Conservation (phyloP, 2,329 filamentous ascomycete genomes). For the Neospermospora avenae region DNA sequence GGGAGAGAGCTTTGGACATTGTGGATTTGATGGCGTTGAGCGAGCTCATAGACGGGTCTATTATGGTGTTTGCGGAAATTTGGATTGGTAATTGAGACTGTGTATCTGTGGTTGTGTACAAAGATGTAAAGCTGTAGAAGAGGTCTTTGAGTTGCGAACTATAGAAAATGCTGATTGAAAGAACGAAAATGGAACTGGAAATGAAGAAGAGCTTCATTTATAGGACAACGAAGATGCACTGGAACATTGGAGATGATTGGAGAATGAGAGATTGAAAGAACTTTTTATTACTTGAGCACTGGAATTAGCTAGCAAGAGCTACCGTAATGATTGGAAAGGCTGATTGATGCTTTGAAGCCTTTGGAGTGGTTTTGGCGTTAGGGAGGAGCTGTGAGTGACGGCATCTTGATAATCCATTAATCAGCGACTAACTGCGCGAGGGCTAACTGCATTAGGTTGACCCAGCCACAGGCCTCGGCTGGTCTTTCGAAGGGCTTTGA, state of each 20-base stretch:
- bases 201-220: conserved; percentile 36
- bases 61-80: conserved; percentile 6
- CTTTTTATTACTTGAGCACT: conserved; percentile 21
- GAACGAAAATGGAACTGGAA: conserved; percentile 33
- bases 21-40: conserved; percentile 38
- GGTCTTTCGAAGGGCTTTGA: background rate
- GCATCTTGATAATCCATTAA: conserved; percentile 6
- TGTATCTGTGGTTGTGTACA: background rate
- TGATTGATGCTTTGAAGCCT: background rate
- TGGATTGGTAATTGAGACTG: background rate
- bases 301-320: conserved; percentile 21
- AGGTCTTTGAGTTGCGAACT: conserved; percentile 27
- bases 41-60: conserved; percentile 25
- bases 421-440: conserved; percentile 4
- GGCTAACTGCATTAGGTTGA: background rate
- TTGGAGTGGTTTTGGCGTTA: background rate
- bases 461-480: background rate
- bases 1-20: conserved; percentile 61
- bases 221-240: conserved; percentile 21
- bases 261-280: conserved; percentile 24
- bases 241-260: conserved; percentile 29
- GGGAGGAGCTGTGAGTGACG: background rate
- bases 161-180: conserved; percentile 33
- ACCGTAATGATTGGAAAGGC: conserved; percentile 10
- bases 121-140: conserved; percentile 21